phyloP scores from a whole-genome alignment of 192 early-diverging fungal species.

The Backusella tuberculispora region DNA sequence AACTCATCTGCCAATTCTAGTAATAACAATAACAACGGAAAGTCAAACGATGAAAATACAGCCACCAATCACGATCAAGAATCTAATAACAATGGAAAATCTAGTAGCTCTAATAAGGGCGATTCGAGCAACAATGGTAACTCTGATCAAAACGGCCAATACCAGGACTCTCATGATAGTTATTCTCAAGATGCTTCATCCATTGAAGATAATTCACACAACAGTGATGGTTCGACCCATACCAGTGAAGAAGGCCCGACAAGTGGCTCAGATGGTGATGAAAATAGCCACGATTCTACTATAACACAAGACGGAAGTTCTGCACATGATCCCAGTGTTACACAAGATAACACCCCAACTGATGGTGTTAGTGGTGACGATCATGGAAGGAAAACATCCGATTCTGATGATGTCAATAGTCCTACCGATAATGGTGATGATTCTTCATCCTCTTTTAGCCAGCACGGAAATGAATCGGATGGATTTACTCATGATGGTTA shows the following conservation, averaged over 20 bases:
- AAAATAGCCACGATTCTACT: neutral
- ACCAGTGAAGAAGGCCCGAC: neutral
- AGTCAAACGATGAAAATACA: neutral
- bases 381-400: neutral
- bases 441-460: neutral
- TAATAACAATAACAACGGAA: slow-evolving; percentile 1
- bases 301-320: neutral
- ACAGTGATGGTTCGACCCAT: neutral
- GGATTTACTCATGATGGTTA: neutral
- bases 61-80: neutral
- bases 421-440: neutral
- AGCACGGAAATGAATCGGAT: neutral
- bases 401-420: neutral
- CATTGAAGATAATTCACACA: too few species aligned
- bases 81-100: neutral
- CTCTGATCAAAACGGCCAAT: neutral
- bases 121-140: neutral
- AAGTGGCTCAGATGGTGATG: neutral
- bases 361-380: neutral
- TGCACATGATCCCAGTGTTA: slow-evolving; percentile 5
- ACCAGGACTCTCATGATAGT: neutral
- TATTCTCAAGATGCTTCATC: neutral
- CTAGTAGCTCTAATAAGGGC: neutral
- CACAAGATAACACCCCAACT: neutral
- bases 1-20: neutral